Evolutionary conservation across 2,329 filamentous ascomycete species (phyloP), one percentile per base, ranked within the genome.

Genomic region (Fusarium mexicanum): DNA sequence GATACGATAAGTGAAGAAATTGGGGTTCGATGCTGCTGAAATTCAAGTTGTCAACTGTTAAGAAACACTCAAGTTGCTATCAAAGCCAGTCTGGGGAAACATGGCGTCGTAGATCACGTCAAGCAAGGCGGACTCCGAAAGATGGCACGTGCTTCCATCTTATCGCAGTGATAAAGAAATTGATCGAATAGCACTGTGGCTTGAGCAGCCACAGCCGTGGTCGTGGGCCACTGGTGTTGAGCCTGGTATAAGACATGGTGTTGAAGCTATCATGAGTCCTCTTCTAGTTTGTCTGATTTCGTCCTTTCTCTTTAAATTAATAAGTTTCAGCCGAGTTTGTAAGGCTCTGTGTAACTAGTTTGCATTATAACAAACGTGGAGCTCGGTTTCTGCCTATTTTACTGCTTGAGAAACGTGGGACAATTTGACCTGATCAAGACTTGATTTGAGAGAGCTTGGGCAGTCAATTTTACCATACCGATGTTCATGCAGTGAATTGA

Each of bases 71-170:
- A 54, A 73, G 69, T 75, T 73, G 65, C 65, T 62, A 61, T 61
- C 69, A 55, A 50, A 61, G 55, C 59, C 48, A 67, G 72, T 71
- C 71, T 51, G 72, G 68, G 67, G 68, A 75, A 69, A 69, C 66
- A 71, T 69, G 68, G 68, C 66, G 62, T 76, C 50, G 72, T 77
- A 59, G 67, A 77, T 78, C 76, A 78, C 71, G 76, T 76, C 71
- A 78, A 72, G 61, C 67, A 78, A 72, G 55, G 65, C 57, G 68
- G 67, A 69, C 70, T 67, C 71, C 61, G 69, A 73, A 48, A 29
- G 69, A 53, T 61, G 72, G 76, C 75, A 77, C 66, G 72, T 77
- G 73, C 72, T 73, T 65, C 40, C 62, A 35, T 37, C 76, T 78
- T 78, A 78, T 78, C 76, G 16, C 31, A 29, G 22, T 62, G 74